Evolutionary conservation across 495 filamentous ascomycete species (phyloP).

Genomic region (Aspergillus panamensis): DNA sequence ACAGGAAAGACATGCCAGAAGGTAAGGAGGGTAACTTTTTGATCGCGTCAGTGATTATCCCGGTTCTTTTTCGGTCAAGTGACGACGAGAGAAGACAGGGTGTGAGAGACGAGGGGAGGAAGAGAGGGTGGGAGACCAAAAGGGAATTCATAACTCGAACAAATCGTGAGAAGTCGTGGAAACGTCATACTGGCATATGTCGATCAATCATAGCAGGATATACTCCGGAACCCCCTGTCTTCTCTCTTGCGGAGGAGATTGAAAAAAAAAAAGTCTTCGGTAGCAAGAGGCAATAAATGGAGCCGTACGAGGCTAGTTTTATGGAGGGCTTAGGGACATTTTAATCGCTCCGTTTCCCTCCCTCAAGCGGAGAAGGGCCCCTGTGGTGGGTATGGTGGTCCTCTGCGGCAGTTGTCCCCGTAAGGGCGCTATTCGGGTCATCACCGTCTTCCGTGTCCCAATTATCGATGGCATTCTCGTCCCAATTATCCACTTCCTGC

Average conservation of each 20-base stretch:
- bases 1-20: neutral
- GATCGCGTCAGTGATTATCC: too few species aligned
- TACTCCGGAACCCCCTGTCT: neutral
- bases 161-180: neutral
- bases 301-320: neutral
- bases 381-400: conserved; percentile 7
- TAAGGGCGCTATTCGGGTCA: conserved; percentile 12
- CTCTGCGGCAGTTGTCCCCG: conserved; percentile 8
- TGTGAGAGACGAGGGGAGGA: neutral
- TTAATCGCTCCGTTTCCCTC: conserved; percentile 27
- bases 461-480: conserved; percentile 71
- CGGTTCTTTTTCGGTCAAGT: too few species aligned
- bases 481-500: conserved; percentile 78
- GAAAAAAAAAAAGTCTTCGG: neutral
- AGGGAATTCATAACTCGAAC: neutral
- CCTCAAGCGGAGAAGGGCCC: conserved; percentile 10
- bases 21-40: neutral
- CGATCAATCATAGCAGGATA: neutral
- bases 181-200: neutral
- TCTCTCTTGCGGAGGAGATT: neutral
- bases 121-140: neutral
- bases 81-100: too few species aligned
- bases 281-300: neutral
- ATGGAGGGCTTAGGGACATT: neutral
- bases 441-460: conserved; percentile 63